Percentiles rank a stretch among this genome's conserved stretches.
Conservation (phyloP, 257 asterid genomes). For the Asclepias syriaca region DNA sequence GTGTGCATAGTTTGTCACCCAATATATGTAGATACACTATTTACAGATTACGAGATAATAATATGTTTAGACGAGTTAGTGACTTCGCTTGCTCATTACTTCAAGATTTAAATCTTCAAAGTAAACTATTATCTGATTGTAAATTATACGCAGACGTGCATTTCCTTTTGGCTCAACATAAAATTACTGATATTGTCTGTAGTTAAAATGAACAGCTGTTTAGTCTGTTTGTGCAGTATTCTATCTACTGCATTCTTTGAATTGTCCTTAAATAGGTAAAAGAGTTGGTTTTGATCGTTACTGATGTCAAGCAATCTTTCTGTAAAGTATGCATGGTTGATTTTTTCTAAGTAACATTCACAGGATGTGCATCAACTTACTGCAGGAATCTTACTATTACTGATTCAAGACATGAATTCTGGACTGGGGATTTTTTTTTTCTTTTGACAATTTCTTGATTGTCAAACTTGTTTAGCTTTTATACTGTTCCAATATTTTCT, state of each 20-base stretch:
- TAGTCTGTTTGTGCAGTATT: background rate
- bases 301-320: conserved; percentile 32
- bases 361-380: conserved; percentile 66
- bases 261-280: background rate
- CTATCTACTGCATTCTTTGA: background rate
- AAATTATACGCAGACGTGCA: background rate
- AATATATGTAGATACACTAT: background rate
- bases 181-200: background rate
- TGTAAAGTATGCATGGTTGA: conserved; percentile 28
- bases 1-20: background rate
- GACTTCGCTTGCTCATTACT: background rate
- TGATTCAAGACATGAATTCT: conserved; percentile 61
- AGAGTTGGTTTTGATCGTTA: conserved; percentile 2
- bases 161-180: background rate
- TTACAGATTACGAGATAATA: background rate
- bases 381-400: conserved; percentile 81
- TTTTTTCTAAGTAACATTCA: conserved; percentile 46
- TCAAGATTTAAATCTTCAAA: background rate
- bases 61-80: background rate
- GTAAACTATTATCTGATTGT: background rate
- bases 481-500: conserved; percentile 28
- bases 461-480: conserved; percentile 35
- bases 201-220: background rate
- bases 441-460: conserved; percentile 49
- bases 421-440: conserved; percentile 52